Base-by-base conservation (phyloP, 352 stramenopile genomes). In the Phytophthora quininea region DNA sequence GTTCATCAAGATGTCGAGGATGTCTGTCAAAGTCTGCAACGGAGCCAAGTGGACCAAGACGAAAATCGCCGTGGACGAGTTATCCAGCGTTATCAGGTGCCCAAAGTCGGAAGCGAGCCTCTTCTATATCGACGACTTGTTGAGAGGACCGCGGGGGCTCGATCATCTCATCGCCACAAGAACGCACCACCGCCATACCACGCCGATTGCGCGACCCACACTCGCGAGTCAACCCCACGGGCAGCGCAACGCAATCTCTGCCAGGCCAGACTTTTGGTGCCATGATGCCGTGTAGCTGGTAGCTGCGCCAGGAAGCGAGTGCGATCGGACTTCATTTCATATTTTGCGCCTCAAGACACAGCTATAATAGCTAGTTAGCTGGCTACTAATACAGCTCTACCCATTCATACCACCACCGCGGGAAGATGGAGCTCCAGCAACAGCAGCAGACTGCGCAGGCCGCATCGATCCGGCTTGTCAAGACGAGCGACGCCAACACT, bases 381-480 rank as follows among this genome's bases (percentile, higher is more conserved):
- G 14, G 55, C 8, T 35, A 15, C 19, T 24, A 24, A 24, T 24
- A 24, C 19, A 24, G 19, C 19, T 24, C 19, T 24, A 24, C 19
- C 19, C 19, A 24, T 24, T 24, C 19, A 24, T 24, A 24, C 19
- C 19, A 24, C 19, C 19, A 24, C 19, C 19, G 19, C 19, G 19
- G 31, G 33, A n/a, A 38, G 12, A 69, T 69, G 62, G 33, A 69
- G 40, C 48, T 48, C 19, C 63, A 56, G 33, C 50, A 61, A 29
- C 19, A 42, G 48, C 15, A 24, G 19, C 19, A 24, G 19, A 24
- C 19, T 24, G 19, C 53, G 32, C 45, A 69, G 63, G 54, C 38
- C 19, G 35, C 61, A n/a, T 62, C 62, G 38, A 59, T 64, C 10
- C 49, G 53, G 3, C 6, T 65, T 9, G 35, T 64, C 50, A 65